Conservation (phyloP, 1,139 yeast genomes). For the Barnettozyma hawaiiensis region DNA sequence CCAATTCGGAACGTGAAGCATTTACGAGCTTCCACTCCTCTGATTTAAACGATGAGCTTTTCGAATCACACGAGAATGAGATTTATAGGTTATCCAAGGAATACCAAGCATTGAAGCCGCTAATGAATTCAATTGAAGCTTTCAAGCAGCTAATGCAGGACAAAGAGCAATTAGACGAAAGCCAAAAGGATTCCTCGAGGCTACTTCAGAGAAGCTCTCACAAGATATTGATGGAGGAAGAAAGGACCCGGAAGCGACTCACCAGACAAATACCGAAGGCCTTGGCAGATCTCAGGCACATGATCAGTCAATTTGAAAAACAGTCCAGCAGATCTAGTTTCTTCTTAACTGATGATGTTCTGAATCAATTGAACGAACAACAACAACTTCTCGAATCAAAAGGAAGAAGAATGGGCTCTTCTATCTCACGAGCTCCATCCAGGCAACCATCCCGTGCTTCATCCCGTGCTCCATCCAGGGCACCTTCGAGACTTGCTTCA, state of each 20-base stretch:
- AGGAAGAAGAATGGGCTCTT: slow-evolving; percentile 18
- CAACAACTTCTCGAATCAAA: slow-evolving; percentile 17
- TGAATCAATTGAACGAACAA: slow-evolving; percentile 38
- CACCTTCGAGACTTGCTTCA: slow-evolving; percentile 16
- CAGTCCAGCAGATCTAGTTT: slow-evolving; percentile 26
- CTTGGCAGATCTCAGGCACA: slow-evolving; percentile 44
- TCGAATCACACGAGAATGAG: slow-evolving; percentile 60
- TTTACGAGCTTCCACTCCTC: slow-evolving; percentile 31
- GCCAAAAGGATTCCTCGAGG: slow-evolving; percentile 77
- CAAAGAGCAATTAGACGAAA: slow-evolving; percentile 55
- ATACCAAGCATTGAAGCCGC: slow-evolving; percentile 46
- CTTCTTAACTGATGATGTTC: slow-evolving; percentile 41
- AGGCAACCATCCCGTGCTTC: slow-evolving; percentile 14
- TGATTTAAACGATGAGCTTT: slow-evolving; percentile 44
- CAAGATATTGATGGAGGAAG: slow-evolving; percentile 73
- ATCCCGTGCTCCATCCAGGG: slow-evolving; percentile 18
- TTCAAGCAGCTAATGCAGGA: slow-evolving; percentile 55
- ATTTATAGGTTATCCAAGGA: slow-evolving; percentile 46
- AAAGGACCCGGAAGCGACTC: slow-evolving; percentile 63
- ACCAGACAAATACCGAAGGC: slow-evolving; percentile 63
- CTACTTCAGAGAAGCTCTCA: slow-evolving; percentile 73
- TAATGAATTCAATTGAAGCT: slow-evolving; percentile 49
- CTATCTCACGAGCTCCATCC: slow-evolving; percentile 14
- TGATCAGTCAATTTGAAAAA: slow-evolving; percentile 44
- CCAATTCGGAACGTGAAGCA: slow-evolving; percentile 39